These are phyloP conservation scores for Alternaria solani DNA, from an alignment of 2,329 filamentous ascomycete species.

Conservation along the genomic window DNA sequence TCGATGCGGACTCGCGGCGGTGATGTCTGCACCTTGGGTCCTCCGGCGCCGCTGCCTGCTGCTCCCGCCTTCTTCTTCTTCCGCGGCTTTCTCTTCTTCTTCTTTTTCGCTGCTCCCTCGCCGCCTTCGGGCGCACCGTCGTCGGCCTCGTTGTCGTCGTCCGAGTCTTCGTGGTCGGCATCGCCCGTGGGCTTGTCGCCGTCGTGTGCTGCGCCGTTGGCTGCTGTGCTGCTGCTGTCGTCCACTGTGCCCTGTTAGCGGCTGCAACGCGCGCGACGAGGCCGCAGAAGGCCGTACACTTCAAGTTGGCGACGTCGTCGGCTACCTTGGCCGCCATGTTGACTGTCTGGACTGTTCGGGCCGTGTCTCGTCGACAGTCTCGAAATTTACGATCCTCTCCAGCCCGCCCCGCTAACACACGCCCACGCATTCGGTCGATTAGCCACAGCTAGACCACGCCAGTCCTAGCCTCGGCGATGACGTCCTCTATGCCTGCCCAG, in stretches of 20 bases:
- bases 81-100: slow-evolving; percentile 83
- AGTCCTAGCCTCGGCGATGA: slow-evolving; percentile 31
- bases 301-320: slow-evolving; percentile 49
- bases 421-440: slow-evolving; percentile 19
- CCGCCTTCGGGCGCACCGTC: slow-evolving; percentile 51
- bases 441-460: slow-evolving; percentile 17
- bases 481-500: slow-evolving; percentile 29
- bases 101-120: slow-evolving; percentile 68
- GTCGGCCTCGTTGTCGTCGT: slow-evolving; percentile 63
- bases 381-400: slow-evolving; percentile 26
- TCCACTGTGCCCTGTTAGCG: slow-evolving; percentile 42
- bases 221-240: slow-evolving; percentile 43
- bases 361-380: slow-evolving; percentile 14
- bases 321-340: slow-evolving; percentile 51
- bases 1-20: slow-evolving; percentile 78
- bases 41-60: slow-evolving; percentile 52
- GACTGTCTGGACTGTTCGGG: slow-evolving; percentile 8
- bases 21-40: slow-evolving; percentile 74
- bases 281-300: slow-evolving; percentile 38
- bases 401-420: slow-evolving; percentile 18
- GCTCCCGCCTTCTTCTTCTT: slow-evolving; percentile 68
- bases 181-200: slow-evolving; percentile 54
- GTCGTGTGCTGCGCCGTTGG: slow-evolving; percentile 41
- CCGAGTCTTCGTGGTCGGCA: slow-evolving; percentile 63
- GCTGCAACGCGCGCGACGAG: background rate